Evolutionary conservation across 257 asterid species (phyloP).

Genomic region (Prunella vulgaris): DNA sequence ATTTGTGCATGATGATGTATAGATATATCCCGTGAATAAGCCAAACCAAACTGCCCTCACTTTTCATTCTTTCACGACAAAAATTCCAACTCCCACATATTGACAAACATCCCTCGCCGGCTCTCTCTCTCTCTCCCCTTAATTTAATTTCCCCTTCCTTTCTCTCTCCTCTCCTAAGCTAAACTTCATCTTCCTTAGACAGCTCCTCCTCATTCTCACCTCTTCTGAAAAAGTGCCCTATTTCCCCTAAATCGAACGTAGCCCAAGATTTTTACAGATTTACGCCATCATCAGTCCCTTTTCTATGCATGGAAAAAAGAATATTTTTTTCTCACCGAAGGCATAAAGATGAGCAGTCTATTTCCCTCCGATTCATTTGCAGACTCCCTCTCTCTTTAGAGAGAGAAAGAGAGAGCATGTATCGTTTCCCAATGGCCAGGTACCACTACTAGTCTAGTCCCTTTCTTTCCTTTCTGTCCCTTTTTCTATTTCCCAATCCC

Average conservation of each 20-base stretch:
- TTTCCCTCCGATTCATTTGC: slow-evolving; percentile 45
- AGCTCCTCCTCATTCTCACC: slow-evolving; percentile 12
- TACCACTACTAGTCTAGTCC: slow-evolving; percentile 76
- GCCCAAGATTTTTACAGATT: slow-evolving; percentile 21
- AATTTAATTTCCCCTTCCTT: background rate
- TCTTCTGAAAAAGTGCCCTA: slow-evolving; percentile 23
- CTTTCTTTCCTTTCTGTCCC: slow-evolving; percentile 51
- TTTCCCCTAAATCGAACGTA: slow-evolving; percentile 37
- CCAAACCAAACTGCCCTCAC: slow-evolving; percentile 44
- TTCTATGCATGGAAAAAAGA: slow-evolving; percentile 31
- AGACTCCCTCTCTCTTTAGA: slow-evolving; percentile 16
- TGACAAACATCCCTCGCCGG: slow-evolving; percentile 68
- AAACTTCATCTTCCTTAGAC: background rate
- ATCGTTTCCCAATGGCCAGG: slow-evolving; percentile 67
- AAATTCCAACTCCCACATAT: slow-evolving; percentile 51
- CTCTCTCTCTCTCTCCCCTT: slow-evolving; percentile 16
- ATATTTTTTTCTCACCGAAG: slow-evolving; percentile 14
- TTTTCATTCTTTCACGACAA: too few relatives aligned
- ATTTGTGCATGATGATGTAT: slow-evolving; percentile 54
- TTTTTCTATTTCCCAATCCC: background rate
- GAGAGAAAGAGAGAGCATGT: slow-evolving; percentile 21
- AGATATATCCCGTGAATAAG: slow-evolving; percentile 52
- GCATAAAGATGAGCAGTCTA: slow-evolving; percentile 54
- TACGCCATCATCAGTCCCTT: slow-evolving; percentile 40
- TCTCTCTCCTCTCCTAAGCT: background rate